phyloP scores from a whole-genome alignment of 257 asterid genomes.

The Fraxinus anomala region DNA sequence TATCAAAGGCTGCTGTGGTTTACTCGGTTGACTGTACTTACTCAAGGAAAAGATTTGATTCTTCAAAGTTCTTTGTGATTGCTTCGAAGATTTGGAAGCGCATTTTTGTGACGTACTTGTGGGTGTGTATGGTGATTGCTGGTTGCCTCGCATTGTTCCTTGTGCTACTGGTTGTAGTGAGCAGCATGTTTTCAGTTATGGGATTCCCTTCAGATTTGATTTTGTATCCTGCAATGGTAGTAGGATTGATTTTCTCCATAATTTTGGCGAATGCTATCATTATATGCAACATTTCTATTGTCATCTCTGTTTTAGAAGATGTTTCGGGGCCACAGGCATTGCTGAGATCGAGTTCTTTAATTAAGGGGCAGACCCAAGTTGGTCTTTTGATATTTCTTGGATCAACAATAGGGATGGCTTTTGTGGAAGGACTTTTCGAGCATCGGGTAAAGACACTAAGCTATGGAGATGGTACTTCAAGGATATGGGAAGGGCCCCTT shows the following conservation, averaged over 20 bases:
- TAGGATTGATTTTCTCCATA: constrained; percentile 68
- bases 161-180: constrained; percentile 54
- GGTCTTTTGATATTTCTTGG: constrained; percentile 88
- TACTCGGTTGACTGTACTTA: constrained; percentile 88
- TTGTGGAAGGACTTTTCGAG: constrained; percentile 89
- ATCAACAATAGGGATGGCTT: constrained; percentile 82
- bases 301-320: constrained; percentile 89
- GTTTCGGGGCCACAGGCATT: constrained; percentile 78
- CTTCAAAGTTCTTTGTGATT: constrained; percentile 49
- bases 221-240: constrained; percentile 79
- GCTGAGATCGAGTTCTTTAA: constrained; percentile 71
- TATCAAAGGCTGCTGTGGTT: constrained; percentile 86
- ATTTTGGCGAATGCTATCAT: constrained; percentile 74
- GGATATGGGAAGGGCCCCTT: constrained; percentile 97
- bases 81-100: constrained; percentile 78
- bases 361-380: constrained; percentile 86
- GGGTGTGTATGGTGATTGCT: constrained; percentile 63
- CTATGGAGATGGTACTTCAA: constrained; percentile 88
- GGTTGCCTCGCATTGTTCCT: constrained; percentile 62
- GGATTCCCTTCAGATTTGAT: constrained; percentile 78
- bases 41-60: constrained; percentile 61
- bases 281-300: constrained; percentile 72
- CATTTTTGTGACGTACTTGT: constrained; percentile 60
- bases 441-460: constrained; percentile 90
- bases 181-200: constrained; percentile 58